Percentiles rank a stretch among this genome's conserved stretches.
Evolutionary conservation across 805 yeast genomes (phyloP).

Genomic region (Ogataea populi-albae): DNA sequence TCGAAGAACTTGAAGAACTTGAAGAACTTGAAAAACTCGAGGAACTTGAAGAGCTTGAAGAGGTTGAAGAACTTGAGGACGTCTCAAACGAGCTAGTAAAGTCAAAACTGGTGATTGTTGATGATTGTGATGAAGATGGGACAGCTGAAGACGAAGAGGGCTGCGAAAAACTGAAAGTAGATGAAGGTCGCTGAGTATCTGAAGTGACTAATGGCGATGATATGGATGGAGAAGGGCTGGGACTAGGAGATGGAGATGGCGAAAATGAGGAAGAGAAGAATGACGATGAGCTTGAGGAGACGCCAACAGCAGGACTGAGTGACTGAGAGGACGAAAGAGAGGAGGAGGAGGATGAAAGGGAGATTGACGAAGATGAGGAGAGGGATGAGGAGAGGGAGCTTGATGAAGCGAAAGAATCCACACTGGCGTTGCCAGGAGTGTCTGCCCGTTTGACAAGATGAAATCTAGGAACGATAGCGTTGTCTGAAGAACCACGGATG

Average conservation of each 20-base stretch:
- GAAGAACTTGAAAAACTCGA: slow-evolving; percentile 8
- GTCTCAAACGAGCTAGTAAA: slow-evolving; percentile 1
- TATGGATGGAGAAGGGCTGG: background rate
- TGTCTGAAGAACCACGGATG: slow-evolving; percentile 22
- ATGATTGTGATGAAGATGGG: slow-evolving; percentile 4
- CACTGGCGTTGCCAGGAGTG: slow-evolving; percentile 4
- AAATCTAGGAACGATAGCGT: slow-evolving; percentile 30
- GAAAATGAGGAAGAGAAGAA: background rate
- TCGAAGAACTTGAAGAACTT: slow-evolving; percentile 6
- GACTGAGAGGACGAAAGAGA: background rate
- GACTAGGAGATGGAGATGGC: background rate
- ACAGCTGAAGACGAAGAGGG: slow-evolving; percentile 2
- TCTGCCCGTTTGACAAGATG: slow-evolving; percentile 21
- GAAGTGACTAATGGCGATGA: background rate
- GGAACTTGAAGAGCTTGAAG: slow-evolving; percentile 9
- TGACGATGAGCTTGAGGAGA: slow-evolving; percentile 6
- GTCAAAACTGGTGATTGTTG: slow-evolving; percentile 1
- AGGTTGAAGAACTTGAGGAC: slow-evolving; percentile 7
- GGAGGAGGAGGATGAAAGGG: slow-evolving; percentile 5
- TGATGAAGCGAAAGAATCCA: background rate
- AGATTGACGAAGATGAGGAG: slow-evolving; percentile 6
- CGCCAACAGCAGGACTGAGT: too few species aligned
- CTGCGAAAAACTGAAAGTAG: background rate
- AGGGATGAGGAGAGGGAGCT: background rate
- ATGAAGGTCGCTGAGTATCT: background rate